Percentiles rank a stretch among this genome's conserved stretches.
Conservation (phyloP, 2,329 filamentous ascomycete genomes). For the Amauroascus verrucosus region DNA sequence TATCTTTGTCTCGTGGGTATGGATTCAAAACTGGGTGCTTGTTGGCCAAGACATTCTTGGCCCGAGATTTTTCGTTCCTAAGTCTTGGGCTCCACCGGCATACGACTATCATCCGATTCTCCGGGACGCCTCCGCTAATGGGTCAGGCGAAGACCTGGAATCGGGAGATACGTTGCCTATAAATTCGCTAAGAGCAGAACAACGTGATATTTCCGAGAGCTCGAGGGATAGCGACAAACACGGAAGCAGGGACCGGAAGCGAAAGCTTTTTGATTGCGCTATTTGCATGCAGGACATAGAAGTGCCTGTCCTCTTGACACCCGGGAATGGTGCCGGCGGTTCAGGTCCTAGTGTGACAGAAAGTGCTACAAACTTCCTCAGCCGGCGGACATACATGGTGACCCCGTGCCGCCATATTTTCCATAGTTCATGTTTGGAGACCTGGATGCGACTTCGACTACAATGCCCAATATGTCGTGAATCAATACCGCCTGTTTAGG, state of each 20-base stretch:
- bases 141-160: slow-evolving; percentile 62
- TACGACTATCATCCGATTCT: slow-evolving; percentile 95
- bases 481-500: slow-evolving; percentile 66
- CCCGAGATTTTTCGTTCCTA: slow-evolving; percentile 72
- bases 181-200: slow-evolving; percentile 50
- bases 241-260: slow-evolving; percentile 40
- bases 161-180: slow-evolving; percentile 66
- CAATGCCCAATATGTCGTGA: slow-evolving; percentile 95
- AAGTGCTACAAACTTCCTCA: slow-evolving; percentile 55
- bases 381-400: slow-evolving; percentile 83
- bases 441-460: slow-evolving; percentile 87
- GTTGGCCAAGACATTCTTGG: slow-evolving; percentile 74
- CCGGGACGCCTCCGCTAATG: slow-evolving; percentile 36
- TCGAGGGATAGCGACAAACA: slow-evolving; percentile 27
- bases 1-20: slow-evolving; percentile 65
- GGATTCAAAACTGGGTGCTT: slow-evolving; percentile 73
- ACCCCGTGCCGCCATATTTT: slow-evolving; percentile 96
- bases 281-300: slow-evolving; percentile 91
- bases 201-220: slow-evolving; percentile 29
- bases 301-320: slow-evolving; percentile 59
- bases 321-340: slow-evolving; percentile 38
- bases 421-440: slow-evolving; percentile 81
- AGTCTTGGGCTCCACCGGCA: slow-evolving; percentile 51
- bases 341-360: slow-evolving; percentile 38
- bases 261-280: slow-evolving; percentile 70